Conservation (phyloP, 805 yeast species). For the Sugiyamaella qingdaonensis region DNA sequence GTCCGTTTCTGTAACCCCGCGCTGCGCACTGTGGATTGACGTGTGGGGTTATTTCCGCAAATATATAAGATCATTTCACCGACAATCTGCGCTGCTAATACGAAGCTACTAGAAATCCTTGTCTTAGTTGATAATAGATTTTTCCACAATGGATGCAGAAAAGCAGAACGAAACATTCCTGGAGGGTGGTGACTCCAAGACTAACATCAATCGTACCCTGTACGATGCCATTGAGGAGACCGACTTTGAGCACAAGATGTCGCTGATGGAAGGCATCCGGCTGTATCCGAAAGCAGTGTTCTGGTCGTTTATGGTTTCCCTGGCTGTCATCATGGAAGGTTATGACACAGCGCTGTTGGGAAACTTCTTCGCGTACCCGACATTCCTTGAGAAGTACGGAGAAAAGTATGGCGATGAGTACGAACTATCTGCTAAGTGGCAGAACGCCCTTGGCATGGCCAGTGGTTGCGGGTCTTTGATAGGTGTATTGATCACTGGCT, state of each 20-base stretch:
- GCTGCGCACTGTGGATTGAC: background rate
- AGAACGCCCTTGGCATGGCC: conserved; percentile 29
- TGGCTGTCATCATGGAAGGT: conserved; percentile 46
- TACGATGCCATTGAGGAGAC: conserved; percentile 16
- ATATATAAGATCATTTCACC: background rate
- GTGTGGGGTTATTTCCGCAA: background rate
- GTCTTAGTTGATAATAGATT: no score
- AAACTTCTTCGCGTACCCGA: conserved; percentile 43
- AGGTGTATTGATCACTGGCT: conserved; percentile 41
- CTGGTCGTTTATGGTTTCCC: conserved; percentile 44
- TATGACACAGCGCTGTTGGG: conserved; percentile 39
- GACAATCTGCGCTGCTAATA: no score
- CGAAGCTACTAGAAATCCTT: no score
- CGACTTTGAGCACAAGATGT: conserved; percentile 17
- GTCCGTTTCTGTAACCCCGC: background rate
- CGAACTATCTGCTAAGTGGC: conserved; percentile 42
- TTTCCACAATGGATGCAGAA: background rate
- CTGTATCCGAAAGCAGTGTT: conserved; percentile 30
- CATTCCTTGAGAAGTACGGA: conserved; percentile 42
- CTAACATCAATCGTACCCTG: conserved; percentile 8
- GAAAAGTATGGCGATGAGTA: conserved; percentile 23
- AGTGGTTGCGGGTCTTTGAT: conserved; percentile 34
- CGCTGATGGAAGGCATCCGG: conserved; percentile 15
- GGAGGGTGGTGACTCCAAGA: conserved; percentile 10
- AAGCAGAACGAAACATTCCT: conserved; percentile 7